Base-by-base conservation (phyloP, 148 eudicot genomes). In the Amaranthus cruentus region DNA sequence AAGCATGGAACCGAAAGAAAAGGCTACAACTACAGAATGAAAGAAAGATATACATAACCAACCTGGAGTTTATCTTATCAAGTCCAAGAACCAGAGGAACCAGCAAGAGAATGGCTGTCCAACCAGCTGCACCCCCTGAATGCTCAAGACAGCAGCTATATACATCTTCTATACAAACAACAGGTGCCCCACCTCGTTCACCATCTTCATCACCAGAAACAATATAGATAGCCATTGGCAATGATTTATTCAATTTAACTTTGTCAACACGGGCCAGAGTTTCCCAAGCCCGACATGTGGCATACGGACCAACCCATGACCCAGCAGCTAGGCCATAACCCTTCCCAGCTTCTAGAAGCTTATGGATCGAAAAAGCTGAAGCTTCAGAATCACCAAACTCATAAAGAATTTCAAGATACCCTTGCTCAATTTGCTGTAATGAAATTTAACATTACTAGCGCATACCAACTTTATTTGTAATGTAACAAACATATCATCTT, bases 121-220 rank as follows among this genome's bases (percentile, higher is more conserved):
- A 95, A 55, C 84, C 83, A 66, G 75, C 80, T 81, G 82, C 84
- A 60, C 86, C 88, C 58, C 84, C 78, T 60, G 90, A 85, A 75
- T 84, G 85, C 73, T 91, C 91, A 15, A 59, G 77, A 76, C 93
- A 91, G 63, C 81, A 84, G 67, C 69, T 77, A 43, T 79, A 76
- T 62, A 89, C 88, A 80, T 95, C 97, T 83, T 95, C 98, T 66
- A 91, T 78, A 78, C 93, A 95, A 72, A 95, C 87, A 73, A 90
- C 93, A 47, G 98, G 98, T 68, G 97, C 98, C 56, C 98, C 98
- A 83, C 98, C 98, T 65, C 97, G 80, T 88, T 95, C 98, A 9
- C 98, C 98, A 85, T 95, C 96, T 83, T 87, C 98, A 85, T 95
- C 98, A 60, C 98, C 98, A 70, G 96, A 91, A 76, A 95, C 97